A percentile compares a stretch with the other conserved stretches of the same genome.
Conservation (phyloP, 495 filamentous ascomycete species). For the Talaromyces ruber region DNA sequence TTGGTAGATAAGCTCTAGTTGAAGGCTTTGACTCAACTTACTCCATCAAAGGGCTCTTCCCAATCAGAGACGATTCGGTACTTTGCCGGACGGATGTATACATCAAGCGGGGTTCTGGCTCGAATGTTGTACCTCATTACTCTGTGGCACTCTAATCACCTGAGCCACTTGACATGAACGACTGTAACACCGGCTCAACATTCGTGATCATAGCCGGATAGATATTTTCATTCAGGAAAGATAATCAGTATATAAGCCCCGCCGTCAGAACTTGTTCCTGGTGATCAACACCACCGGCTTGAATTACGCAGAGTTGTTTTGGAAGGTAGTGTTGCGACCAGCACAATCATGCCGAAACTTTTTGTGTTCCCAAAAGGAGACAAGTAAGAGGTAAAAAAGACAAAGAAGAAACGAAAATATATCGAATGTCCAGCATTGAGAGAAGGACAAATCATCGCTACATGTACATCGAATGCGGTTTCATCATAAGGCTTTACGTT, state of each 20-base stretch:
- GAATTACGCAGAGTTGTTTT: background rate
- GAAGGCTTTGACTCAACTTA: background rate
- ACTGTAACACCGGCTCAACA: background rate
- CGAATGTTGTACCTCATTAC: background rate
- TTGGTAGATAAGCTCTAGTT: background rate
- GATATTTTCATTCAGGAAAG: background rate
- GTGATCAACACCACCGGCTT: background rate
- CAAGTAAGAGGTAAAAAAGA: background rate
- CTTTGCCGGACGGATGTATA: background rate
- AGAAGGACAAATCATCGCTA: background rate
- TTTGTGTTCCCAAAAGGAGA: background rate
- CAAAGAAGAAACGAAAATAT: background rate
- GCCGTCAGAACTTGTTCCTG: background rate
- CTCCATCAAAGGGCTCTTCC: background rate
- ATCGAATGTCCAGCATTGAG: background rate
- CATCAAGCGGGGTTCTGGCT: background rate
- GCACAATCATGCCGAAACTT: background rate
- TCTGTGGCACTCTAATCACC: background rate
- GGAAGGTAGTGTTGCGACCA: background rate
- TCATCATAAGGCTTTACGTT: background rate
- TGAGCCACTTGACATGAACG: background rate
- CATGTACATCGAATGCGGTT: background rate
- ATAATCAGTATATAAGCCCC: background rate
- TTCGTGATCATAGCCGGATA: background rate
- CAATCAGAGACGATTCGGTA: background rate